These are phyloP conservation scores for Helichrysum umbraculigerum DNA, from an alignment of 129 eudicot species.

Conservation along the genomic window DNA sequence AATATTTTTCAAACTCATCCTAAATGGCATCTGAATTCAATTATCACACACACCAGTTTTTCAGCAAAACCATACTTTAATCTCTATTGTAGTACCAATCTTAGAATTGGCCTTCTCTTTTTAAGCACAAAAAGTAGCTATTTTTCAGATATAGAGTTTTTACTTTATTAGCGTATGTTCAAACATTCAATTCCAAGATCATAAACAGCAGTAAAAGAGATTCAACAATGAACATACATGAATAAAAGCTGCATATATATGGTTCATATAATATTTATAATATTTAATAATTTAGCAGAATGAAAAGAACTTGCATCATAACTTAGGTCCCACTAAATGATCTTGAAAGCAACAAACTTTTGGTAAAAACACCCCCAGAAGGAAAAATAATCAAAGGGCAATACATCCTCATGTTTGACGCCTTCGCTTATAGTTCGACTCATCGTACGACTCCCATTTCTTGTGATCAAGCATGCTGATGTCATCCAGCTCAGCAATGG, in stretches of 20 bases:
- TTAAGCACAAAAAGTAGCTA: no score
- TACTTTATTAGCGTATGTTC: no score
- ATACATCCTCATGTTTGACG: conserved; percentile 46
- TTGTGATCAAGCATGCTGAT: conserved; percentile 78
- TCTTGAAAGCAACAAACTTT: conserved; percentile 26
- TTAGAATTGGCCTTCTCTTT: no score
- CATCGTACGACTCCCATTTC: conserved; percentile 73
- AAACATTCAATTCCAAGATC: no score
- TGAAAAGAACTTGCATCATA: conserved; percentile 17
- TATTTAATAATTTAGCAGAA: conserved; percentile 10
- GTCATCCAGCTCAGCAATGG: conserved; percentile 92
- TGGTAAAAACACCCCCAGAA: conserved; percentile 7
- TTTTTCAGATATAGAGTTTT: no score
- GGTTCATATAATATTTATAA: conserved; percentile 9
- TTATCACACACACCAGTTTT: no score
- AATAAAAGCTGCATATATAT: conserved; percentile 18
- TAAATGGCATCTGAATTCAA: no score
- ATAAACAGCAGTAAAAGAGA: no score
- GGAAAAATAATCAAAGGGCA: neutral
- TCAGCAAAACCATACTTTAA: no score
- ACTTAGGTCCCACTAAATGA: conserved; percentile 3
- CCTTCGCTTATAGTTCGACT: conserved; percentile 62
- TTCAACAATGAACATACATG: neutral
- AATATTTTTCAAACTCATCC: no score
- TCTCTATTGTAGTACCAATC: no score